These are phyloP conservation scores for Solanum ossicruentum DNA, from an alignment of 257 asterid genomes.

Conservation along the genomic window DNA sequence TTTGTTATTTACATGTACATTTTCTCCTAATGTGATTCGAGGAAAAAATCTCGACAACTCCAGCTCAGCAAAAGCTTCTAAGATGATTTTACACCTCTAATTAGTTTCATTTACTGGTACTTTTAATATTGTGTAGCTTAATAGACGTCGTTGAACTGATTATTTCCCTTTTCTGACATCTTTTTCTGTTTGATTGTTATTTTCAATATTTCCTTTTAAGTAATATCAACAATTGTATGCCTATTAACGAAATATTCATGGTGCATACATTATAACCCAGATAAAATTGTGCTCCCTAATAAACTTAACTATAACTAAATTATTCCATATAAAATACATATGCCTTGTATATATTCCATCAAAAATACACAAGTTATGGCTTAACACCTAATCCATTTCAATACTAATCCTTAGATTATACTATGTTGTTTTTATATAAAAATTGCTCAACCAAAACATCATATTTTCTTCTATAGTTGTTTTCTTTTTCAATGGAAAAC, in stretches of 20 bases:
- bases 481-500: too few species aligned
- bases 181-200: too few species aligned
- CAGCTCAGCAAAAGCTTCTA: background rate
- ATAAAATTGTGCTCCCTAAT: background rate
- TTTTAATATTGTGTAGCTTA: too few species aligned
- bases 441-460: too few species aligned
- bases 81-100: background rate
- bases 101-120: too few species aligned
- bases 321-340: background rate
- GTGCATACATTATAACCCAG: background rate
- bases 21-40: background rate
- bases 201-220: background rate
- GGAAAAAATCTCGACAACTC: background rate
- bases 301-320: background rate
- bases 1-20: too few species aligned
- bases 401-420: background rate
- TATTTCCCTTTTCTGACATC: background rate
- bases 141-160: background rate
- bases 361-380: too few species aligned
- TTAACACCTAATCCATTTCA: background rate
- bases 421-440: too few species aligned
- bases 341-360: background rate
- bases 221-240: background rate
- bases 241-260: background rate
- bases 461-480: too few species aligned